Conservation (phyloP, 2,329 filamentous ascomycete genomes). For the Fusarium austroafricanum region DNA sequence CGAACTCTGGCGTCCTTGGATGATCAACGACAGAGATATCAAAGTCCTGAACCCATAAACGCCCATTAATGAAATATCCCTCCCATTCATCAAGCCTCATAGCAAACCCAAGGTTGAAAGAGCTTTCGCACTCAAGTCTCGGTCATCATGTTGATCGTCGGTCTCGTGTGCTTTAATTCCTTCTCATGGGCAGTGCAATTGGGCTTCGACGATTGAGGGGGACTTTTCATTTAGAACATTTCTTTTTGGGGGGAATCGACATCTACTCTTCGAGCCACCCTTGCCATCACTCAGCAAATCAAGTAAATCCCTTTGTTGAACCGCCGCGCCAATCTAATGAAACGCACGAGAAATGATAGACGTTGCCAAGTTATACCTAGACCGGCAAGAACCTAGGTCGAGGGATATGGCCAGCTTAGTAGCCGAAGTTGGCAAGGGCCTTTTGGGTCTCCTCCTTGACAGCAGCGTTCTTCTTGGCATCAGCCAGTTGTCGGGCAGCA, state of each 20-base stretch:
- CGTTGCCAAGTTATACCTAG: constrained; percentile 54
- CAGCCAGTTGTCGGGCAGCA: constrained; percentile 86
- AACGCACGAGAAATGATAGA: constrained; percentile 62
- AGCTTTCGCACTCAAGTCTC: constrained; percentile 36
- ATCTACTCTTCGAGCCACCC: constrained; percentile 54
- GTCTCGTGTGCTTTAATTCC: constrained; percentile 52
- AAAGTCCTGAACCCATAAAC: constrained; percentile 18
- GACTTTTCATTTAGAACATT: constrained; percentile 51
- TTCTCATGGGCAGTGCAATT: constrained; percentile 37
- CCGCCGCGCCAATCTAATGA: constrained; percentile 67
- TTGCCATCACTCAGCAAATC: constrained; percentile 61
- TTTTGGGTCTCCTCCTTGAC: constrained; percentile 87
- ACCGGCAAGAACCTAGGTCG: constrained; percentile 45
- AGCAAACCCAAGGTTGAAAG: constrained; percentile 17
- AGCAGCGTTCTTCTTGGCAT: constrained; percentile 92
- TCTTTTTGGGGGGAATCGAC: constrained; percentile 47
- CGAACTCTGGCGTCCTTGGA: constrained; percentile 45
- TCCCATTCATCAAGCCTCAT: constrained; percentile 12
- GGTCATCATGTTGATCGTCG: constrained; percentile 45
- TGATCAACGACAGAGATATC: constrained; percentile 12
- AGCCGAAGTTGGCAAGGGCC: constrained; percentile 90
- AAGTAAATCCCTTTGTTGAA: constrained; percentile 62
- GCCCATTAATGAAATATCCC: constrained; percentile 15
- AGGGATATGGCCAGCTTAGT: constrained; percentile 69
- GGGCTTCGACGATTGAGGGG: constrained; percentile 49